These are phyloP conservation scores for Phytophthora pini DNA, from an alignment of 352 stramenopile species.

Conservation along the genomic window DNA sequence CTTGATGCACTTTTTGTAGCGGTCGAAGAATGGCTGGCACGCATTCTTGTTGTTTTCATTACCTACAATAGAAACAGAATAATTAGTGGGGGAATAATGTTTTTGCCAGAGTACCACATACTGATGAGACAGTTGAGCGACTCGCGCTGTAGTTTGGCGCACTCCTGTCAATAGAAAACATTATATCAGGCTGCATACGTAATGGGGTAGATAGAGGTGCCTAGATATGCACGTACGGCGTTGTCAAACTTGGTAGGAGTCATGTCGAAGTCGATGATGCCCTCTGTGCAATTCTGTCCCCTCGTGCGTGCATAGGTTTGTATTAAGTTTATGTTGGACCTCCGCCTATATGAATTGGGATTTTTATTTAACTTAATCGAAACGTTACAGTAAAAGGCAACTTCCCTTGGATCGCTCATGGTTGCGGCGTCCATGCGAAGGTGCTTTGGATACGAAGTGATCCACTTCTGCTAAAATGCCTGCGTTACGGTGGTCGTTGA, in stretches of 20 bases:
- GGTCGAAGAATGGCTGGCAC: slow-evolving; percentile 68
- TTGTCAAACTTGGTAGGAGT: slow-evolving; percentile 55
- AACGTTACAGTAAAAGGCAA: no score
- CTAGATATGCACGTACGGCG: slow-evolving; percentile 28
- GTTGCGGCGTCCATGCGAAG: no score
- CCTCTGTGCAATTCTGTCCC: background rate
- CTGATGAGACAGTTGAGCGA: slow-evolving; percentile 74
- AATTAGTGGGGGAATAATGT: slow-evolving; percentile 1
- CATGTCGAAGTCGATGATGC: slow-evolving; percentile 10
- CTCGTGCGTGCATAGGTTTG: no score
- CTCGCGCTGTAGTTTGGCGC: slow-evolving; percentile 68
- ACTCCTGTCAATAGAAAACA: slow-evolving; percentile 47
- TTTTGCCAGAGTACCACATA: slow-evolving; percentile 25
- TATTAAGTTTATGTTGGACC: no score
- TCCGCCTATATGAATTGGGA: no score
- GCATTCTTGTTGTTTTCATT: slow-evolving; percentile 54
- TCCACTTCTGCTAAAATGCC: no score
- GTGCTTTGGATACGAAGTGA: no score
- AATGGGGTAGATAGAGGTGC: no score
- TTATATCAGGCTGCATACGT: background rate
- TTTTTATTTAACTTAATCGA: no score
- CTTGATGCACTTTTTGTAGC: slow-evolving; percentile 74
- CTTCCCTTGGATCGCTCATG: no score
- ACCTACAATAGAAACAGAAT: slow-evolving; percentile 32
- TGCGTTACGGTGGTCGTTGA: no score